phyloP scores from a whole-genome alignment of 306 rosid species.

The Casuarina equisetifolia region DNA sequence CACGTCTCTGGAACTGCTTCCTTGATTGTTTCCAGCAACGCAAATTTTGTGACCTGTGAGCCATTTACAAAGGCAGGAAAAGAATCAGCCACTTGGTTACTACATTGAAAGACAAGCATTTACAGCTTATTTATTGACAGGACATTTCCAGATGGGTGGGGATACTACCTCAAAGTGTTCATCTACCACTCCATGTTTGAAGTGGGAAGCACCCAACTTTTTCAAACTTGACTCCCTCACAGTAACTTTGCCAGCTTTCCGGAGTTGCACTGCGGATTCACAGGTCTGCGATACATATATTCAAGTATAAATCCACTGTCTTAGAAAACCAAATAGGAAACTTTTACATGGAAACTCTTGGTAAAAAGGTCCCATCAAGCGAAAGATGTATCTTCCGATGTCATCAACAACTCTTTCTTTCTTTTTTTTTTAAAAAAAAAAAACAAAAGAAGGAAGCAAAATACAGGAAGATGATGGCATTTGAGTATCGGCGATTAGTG shows the following conservation, averaged over 20 bases:
- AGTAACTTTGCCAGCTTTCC: constrained; percentile 74
- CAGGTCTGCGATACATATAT: constrained; percentile 45
- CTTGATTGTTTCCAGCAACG: constrained; percentile 70
- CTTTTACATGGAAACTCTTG: too few species aligned
- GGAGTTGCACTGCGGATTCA: constrained; percentile 76
- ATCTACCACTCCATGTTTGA: constrained; percentile 54
- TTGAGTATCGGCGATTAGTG: too few species aligned
- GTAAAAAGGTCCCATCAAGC: too few species aligned
- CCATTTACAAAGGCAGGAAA: not conserved
- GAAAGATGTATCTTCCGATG: too few species aligned
- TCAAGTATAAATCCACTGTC: not conserved
- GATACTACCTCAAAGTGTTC: constrained; percentile 72
- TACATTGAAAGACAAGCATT: not conserved
- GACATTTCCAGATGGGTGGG: too few species aligned
- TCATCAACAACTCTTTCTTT: too few species aligned
- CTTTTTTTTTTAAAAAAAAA: too few species aligned
- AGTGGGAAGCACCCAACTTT: constrained; percentile 58
- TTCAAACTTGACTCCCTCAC: constrained; percentile 71
- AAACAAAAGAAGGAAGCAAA: too few species aligned
- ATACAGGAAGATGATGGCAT: too few species aligned
- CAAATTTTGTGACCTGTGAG: constrained; percentile 60
- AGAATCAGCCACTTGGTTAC: not conserved
- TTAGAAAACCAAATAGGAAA: too few species aligned
- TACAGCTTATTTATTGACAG: too few species aligned
- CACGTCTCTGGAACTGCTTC: constrained; percentile 78